A percentile compares a stretch with the other conserved stretches of the same genome.
phyloP scores from a whole-genome alignment of 257 asterid species.

The Solanum etuberosum region DNA sequence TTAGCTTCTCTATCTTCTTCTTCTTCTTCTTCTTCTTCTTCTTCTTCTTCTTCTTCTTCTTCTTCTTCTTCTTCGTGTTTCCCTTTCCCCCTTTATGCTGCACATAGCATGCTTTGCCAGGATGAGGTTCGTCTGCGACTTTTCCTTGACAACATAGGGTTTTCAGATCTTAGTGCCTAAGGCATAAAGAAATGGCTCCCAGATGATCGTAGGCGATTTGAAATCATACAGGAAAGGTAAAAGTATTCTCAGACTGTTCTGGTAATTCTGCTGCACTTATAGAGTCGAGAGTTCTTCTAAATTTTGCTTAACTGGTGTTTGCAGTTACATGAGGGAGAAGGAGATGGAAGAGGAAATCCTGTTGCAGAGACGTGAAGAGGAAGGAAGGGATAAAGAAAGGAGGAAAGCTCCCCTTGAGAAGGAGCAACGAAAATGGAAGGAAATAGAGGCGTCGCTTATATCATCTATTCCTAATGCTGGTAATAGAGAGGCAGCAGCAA shows the following conservation, averaged over 20 bases:
- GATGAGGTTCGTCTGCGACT: slow-evolving; percentile 96
- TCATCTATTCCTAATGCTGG: slow-evolving; percentile 97
- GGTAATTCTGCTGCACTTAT: not conserved
- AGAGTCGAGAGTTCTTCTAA: slow-evolving; percentile 1
- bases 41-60: no score
- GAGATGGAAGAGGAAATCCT: slow-evolving; percentile 98
- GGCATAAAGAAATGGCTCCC: slow-evolving; percentile 98
- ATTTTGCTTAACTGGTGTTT: slow-evolving; percentile 12
- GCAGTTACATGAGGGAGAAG: slow-evolving; percentile 91
- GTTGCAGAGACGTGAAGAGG: slow-evolving; percentile 99
- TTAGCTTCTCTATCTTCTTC: not conserved
- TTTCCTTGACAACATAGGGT: slow-evolving; percentile 95
- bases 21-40: no score
- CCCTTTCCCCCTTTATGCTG: not conserved
- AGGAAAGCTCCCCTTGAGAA: slow-evolving; percentile 88
- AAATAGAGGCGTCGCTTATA: slow-evolving; percentile 92
- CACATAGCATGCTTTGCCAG: slow-evolving; percentile 27
- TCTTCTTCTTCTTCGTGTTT: not conserved
- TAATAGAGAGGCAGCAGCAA: slow-evolving; percentile 94
- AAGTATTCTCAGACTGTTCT: not conserved
- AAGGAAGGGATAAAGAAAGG: slow-evolving; percentile 96
- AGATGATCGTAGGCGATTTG: slow-evolving; percentile 94
- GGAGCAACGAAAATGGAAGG: slow-evolving; percentile 98
- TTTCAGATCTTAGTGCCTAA: slow-evolving; percentile 92
- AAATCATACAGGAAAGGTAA: slow-evolving; percentile 95